Base-by-base conservation (phyloP, 352 stramenopile species). In the Globisporangium canariense region DNA sequence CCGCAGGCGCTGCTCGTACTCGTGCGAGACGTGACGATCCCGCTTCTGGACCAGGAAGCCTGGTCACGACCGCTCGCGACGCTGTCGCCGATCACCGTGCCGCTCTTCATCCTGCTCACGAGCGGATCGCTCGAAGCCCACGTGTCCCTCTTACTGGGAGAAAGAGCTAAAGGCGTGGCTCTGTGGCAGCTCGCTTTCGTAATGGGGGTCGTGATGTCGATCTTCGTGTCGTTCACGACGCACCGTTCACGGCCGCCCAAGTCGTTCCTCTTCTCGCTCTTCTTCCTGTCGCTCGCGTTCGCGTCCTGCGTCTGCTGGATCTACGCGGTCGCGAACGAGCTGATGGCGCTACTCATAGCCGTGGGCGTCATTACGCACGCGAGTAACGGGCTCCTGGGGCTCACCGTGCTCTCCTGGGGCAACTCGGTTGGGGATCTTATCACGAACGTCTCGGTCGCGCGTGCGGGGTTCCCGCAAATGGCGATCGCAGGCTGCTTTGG, bases 281-380 rank as follows among this genome's bases (percentile, higher is more conserved):
- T 89, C n/a, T 78, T 93, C 54, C 75, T 95, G 43, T 64, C 73
- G 8, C 66, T 97, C 22, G 85, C 79, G 5, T 91, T 97, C 30
- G 66, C 80, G 11, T 86, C 93, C 16, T 97, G 88, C 62, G 88
- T 97, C 14, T 83, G 83, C 51, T 98, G 91, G 93, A 97, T 98
- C 67, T 98, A 97, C 70, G 73, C 85, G 2, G 75, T 98, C 40
- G 90, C 91, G 5, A 89, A 79, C 43, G 91, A 98, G 53, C 62
- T 97, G 1, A 83, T 98, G 60, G 83, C 80, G 13, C 62, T 96
- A 28, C 71, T 97, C 10, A 74, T 91, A 36, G 79, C 86, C 0
- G 71, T 91, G 34, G 87, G 87, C 13, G 75, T 79, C 28, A 92
- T 93, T 59, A 94, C 85, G 16, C 81, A 86, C 36, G 76, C 78